phyloP scores from a whole-genome alignment of 2,329 filamentous ascomycete genomes.

The Diaporthe nobilis region DNA sequence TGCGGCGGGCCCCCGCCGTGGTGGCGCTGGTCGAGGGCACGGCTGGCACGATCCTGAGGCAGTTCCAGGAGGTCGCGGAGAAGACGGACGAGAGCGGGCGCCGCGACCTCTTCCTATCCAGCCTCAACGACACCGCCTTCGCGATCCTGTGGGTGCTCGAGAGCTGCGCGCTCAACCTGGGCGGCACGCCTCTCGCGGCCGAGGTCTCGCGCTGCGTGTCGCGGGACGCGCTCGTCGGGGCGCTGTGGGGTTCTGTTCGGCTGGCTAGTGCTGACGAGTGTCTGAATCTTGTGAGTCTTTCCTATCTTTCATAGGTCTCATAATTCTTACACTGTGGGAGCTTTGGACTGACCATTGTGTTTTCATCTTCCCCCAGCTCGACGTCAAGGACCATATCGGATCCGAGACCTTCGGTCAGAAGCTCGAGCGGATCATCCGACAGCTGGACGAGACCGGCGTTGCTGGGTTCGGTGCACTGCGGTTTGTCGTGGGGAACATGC shows the following conservation, averaged over 20 bases:
- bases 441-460: not conserved
- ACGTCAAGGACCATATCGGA: not conserved
- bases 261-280: not conserved
- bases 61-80: not conserved
- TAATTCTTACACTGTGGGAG: not conserved
- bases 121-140: not conserved
- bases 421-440: slow-evolving; percentile 11
- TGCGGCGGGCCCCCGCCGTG: not conserved
- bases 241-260: not conserved
- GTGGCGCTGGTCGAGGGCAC: not conserved
- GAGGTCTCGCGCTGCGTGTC: not conserved
- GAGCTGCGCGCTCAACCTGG: slow-evolving; percentile 5
- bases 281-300: not conserved
- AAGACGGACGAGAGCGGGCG: too few species aligned
- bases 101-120: not conserved
- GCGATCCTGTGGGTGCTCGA: slow-evolving; percentile 11
- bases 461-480: not conserved
- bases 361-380: not conserved
- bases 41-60: not conserved
- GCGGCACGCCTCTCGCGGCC: not conserved
- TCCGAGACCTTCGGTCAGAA: not conserved
- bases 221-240: not conserved
- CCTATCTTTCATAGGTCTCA: too few species aligned
- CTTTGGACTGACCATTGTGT: not conserved
- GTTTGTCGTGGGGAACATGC: not conserved